Base-by-base conservation (phyloP, 257 asterid species). In the Buddleja alternifolia region DNA sequence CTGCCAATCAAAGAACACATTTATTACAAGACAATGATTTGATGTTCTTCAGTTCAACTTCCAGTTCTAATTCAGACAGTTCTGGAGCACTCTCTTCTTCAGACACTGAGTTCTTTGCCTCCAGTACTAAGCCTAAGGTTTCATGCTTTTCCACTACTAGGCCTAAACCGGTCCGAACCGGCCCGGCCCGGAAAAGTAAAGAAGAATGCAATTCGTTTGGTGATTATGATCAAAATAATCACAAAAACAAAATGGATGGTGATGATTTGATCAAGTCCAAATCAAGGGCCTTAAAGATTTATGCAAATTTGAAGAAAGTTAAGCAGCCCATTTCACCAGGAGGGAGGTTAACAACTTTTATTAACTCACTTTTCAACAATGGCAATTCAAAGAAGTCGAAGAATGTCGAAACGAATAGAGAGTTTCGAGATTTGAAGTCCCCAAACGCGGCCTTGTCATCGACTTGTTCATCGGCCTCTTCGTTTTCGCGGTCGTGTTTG, bases 281-380 rank as follows among this genome's bases (percentile, higher is more conserved):
- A 54, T 83, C 86, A 6, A 79, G 83, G 69, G 95, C 90, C 17
- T 19, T 81, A 63, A 86, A 77, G 80, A 83, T 89, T 6, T 89
- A 87, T 51, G 83, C 85, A 34, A 84, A 83, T 63, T 51, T 89
- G 92, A 89, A 84, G 84, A 89, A 83, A 12, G 79, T 85, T 25
- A 87, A 85, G 78, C 92, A 85, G 73, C 97, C 96, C 1, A 89
- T 89, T 23, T 91, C 97, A 0, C 97, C 97, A 0, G 96, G 98
- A 0, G 93, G 83, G 53, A 80, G 84, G 52, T 78, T 92, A 0
- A 82, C 95, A 0, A 81, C 36, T 45, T 87, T 92, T 50, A 79
- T 92, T 46, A 83, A 80, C 60, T 79, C 91, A 1, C 78, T 89
- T 17, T 89, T 89, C 75, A 69, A 72, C 64, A 75, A 67, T 58